Percentiles rank a stretch among this genome's conserved stretches.
Evolutionary conservation across 441 rosid genomes (phyloP).

Genomic region (Bocquillonia castaneifolia): DNA sequence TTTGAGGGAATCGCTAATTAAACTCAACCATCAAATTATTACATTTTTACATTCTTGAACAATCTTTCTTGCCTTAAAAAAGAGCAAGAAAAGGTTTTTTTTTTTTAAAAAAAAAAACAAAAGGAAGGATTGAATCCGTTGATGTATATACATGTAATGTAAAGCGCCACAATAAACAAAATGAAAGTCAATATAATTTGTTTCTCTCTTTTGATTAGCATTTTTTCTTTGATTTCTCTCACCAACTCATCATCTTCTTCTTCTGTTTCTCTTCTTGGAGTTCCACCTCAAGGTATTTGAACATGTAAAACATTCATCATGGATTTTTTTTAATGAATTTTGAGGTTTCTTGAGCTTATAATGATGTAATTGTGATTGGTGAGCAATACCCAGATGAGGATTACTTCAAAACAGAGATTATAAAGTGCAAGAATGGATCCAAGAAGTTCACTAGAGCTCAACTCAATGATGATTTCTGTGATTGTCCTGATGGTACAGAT

Average conservation of each 20-base stretch:
- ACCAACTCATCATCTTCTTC: conserved; percentile 16
- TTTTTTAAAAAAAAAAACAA: no score
- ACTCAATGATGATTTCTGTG: conserved; percentile 85
- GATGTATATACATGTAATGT: no score
- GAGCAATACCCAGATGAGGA: conserved; percentile 45
- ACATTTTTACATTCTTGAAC: no score
- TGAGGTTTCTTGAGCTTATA: not conserved
- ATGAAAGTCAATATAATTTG: conserved; percentile 4
- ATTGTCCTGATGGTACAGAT: conserved; percentile 78
- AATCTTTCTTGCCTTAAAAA: no score
- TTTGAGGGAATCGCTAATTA: no score
- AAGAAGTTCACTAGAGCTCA: conserved; percentile 63
- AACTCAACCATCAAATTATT: no score
- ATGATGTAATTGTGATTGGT: not conserved
- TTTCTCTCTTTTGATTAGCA: conserved; percentile 1
- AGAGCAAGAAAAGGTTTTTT: no score
- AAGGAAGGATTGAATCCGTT: no score
- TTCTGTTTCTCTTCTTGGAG: conserved; percentile 20
- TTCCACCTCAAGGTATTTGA: conserved; percentile 21
- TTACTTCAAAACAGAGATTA: conserved; percentile 47
- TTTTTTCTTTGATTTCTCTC: conserved; percentile 5
- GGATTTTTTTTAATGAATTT: not conserved
- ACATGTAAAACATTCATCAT: not conserved
- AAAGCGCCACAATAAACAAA: no score
- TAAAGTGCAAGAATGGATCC: conserved; percentile 74